Conservation (phyloP, 2,329 filamentous ascomycete species). For the Sphaerostilbella broomeana region DNA sequence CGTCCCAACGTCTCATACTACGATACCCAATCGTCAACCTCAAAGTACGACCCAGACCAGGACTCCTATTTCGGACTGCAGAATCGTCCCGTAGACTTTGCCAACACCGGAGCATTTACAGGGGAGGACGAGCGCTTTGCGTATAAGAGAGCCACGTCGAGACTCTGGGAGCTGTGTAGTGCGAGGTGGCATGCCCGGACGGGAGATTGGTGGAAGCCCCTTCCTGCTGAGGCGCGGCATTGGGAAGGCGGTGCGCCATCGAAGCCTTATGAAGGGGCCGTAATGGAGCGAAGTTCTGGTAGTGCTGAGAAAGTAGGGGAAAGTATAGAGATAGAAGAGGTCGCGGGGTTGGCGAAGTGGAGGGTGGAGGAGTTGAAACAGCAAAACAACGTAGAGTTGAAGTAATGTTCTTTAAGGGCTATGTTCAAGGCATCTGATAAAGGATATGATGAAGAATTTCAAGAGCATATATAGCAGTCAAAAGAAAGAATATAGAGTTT, state of each 20-base stretch:
- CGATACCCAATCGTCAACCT: conserved; percentile 37
- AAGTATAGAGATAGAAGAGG: conserved; percentile 30
- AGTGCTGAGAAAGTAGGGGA: conserved; percentile 28
- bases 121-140: conserved; percentile 79
- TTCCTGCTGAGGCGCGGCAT: conserved; percentile 55
- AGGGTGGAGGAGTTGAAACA: conserved; percentile 29
- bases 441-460: neutral
- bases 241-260: conserved; percentile 50
- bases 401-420: neutral
- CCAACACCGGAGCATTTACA: conserved; percentile 60
- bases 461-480: conserved; percentile 6
- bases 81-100: conserved; percentile 51
- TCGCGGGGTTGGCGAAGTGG: conserved; percentile 35
- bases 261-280: conserved; percentile 15
- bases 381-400: conserved; percentile 15
- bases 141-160: conserved; percentile 67
- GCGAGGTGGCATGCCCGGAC: conserved; percentile 61
- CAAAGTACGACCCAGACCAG: conserved; percentile 49
- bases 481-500: neutral
- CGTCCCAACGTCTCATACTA: conserved; percentile 71
- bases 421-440: neutral
- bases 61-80: conserved; percentile 48
- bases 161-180: conserved; percentile 79
- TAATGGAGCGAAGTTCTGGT: conserved; percentile 2
- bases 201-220: conserved; percentile 65